Base-by-base conservation (phyloP, 345 rosid species). In the Gossypioides kirkii region DNA sequence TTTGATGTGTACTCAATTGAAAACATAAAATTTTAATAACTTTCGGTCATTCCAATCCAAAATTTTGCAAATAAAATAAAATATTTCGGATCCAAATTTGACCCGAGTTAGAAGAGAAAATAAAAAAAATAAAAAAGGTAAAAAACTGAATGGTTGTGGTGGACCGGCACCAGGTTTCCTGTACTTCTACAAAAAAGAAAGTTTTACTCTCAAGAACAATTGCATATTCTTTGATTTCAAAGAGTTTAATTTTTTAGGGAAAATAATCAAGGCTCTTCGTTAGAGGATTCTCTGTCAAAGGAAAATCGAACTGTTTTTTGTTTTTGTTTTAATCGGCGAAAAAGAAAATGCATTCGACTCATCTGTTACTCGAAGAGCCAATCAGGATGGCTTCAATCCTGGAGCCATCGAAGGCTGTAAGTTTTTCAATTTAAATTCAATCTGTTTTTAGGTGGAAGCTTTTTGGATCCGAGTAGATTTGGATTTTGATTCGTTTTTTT, bases 311-410 rank as follows among this genome's bases (percentile, higher is more conserved):
- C 38, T 32, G 38, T 32, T 32, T 46, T 59, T 59, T 26, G 26
- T 78, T 82, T 53, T 20, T 55, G 26, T 20, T 54, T 38, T 71
- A 49, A 73, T 46, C 13, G 9, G 26, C 42, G 11, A 42, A 72
- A 32, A 91, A 32, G 38, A 32, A 78, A 74, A 95, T 95, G 99
- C 99, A 95, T 80, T 86, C 99, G 1, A 88, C 85, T 75, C 97
- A 94, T 87, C 80, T 94, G 83, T 97, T 94, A 73, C 93, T 92
- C 45, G 98, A 94, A 74, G 98, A 92, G 91, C 98, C 98, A 3
- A 94, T 94, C 77, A 83, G 98, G 92, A 94, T 94, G 98, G 97
- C 97, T 78, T 90, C 98, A 52, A 90, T 94, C 78, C 94, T 94
- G 76, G 98, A 94, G 84, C 92, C 98, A 28, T 90, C 99, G 58